A percentile compares a stretch with the other conserved stretches of the same genome.
Evolutionary conservation across 305 asterid genomes (phyloP).

Genomic region (Coffea humblotiana): DNA sequence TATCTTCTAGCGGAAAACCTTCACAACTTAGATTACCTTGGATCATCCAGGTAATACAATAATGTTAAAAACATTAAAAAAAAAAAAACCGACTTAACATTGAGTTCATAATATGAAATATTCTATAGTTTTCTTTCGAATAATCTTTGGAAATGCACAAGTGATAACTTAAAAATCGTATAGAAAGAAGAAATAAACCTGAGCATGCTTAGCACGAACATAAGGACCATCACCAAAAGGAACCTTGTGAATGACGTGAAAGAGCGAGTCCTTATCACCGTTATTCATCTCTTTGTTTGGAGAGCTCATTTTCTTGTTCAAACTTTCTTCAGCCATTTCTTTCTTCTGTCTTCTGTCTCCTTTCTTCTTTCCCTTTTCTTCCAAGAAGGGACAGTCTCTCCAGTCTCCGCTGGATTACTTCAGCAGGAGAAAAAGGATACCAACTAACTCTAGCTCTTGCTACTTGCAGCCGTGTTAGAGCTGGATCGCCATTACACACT

Average conservation of each 20-base stretch:
- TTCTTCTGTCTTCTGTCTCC: not conserved
- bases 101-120: no score
- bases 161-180: no score
- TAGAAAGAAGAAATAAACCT: conserved; percentile 34
- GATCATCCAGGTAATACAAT: not conserved
- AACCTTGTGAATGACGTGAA: conserved; percentile 64
- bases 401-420: not conserved
- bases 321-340: not conserved
- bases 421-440: not conserved
- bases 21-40: not conserved
- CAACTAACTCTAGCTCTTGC: not conserved
- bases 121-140: no score
- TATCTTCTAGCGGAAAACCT: not conserved
- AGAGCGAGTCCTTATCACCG: conserved; percentile 1
- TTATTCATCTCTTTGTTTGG: conserved; percentile 22
- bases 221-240: conserved; percentile 92
- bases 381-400: not conserved
- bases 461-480: not conserved
- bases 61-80: no score
- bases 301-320: conserved; percentile 6
- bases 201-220: conserved; percentile 79
- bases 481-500: not conserved
- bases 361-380: no score
- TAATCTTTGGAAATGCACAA: no score
- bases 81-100: not conserved